phyloP scores from a whole-genome alignment of 805 yeast species.

The Ogataea zsoltii region DNA sequence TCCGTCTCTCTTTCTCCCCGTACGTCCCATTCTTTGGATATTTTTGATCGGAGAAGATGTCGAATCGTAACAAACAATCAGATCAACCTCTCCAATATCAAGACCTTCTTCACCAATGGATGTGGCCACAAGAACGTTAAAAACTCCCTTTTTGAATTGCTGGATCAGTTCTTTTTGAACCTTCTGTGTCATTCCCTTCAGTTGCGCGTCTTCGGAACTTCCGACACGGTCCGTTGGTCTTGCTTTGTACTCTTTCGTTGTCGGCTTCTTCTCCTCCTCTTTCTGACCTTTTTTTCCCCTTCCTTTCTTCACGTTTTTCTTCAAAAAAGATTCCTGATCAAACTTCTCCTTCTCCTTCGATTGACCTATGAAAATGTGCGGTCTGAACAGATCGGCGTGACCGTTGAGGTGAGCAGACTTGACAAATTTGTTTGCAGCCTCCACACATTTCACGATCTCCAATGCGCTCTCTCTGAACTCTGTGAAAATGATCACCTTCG shows the following conservation, averaged over 20 bases:
- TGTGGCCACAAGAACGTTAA: conserved; percentile 88
- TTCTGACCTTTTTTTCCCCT: conserved; percentile 35
- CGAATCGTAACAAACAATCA: conserved; percentile 90
- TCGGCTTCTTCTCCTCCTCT: conserved; percentile 29
- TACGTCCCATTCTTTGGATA: conserved; percentile 96
- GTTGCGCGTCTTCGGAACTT: conserved; percentile 74
- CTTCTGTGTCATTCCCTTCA: conserved; percentile 88
- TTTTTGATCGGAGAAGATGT: conserved; percentile 92
- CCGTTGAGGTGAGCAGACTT: conserved; percentile 22
- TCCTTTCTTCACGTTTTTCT: conserved; percentile 44
- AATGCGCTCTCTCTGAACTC: conserved; percentile 88
- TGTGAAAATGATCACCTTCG: conserved; percentile 84
- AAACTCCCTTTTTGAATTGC: conserved; percentile 68
- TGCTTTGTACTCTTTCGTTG: conserved; percentile 31
- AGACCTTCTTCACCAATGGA: conserved; percentile 98
- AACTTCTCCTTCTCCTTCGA: conserved; percentile 70
- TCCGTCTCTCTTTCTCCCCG: conserved; percentile 95
- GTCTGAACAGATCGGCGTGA: conserved; percentile 42
- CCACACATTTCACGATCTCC: conserved; percentile 73
- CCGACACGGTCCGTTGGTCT: conserved; percentile 44
- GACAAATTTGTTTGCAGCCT: conserved; percentile 33
- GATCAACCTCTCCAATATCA: conserved; percentile 96
- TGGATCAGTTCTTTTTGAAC: conserved; percentile 77
- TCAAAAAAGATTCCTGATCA: conserved; percentile 52
- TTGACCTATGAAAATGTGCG: conserved; percentile 94